Percentiles rank a stretch among this genome's conserved stretches.
Conservation (phyloP, 805 yeast genomes). For the Diddensiella transvaalensis region DNA sequence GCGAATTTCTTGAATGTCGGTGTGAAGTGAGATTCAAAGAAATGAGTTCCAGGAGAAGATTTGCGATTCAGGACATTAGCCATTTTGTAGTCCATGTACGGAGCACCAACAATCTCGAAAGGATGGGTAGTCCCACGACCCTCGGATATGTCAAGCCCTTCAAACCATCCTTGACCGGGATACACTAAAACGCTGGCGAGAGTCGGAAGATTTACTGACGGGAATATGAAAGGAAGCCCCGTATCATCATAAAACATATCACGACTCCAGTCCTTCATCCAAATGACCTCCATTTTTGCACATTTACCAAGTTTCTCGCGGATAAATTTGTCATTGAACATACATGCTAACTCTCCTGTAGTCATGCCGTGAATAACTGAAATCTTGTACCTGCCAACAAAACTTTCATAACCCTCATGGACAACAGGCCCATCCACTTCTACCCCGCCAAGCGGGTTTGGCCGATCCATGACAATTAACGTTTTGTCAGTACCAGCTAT, state of each 20-base stretch:
- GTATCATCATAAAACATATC: conserved; percentile 15
- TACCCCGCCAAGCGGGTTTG: conserved; percentile 14
- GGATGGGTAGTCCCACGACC: conserved; percentile 18
- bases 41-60: conserved; percentile 6
- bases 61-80: conserved; percentile 5
- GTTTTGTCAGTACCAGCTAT: conserved; percentile 14
- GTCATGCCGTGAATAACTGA: conserved; percentile 15
- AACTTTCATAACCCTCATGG: conserved; percentile 8
- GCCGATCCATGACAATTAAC: conserved; percentile 12
- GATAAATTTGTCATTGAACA: conserved; percentile 13
- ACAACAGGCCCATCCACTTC: conserved; percentile 15
- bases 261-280: conserved; percentile 16
- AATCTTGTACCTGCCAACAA: conserved; percentile 14
- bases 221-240: conserved; percentile 11
- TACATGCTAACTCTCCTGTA: conserved; percentile 10
- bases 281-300: conserved; percentile 7
- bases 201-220: conserved; percentile 15
- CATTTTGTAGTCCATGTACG: conserved; percentile 12
- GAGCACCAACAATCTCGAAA: conserved; percentile 15
- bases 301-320: conserved; percentile 3
- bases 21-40: conserved; percentile 11
- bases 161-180: conserved; percentile 15
- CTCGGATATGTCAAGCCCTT: conserved; percentile 11
- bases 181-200: conserved; percentile 11
- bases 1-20: conserved; percentile 12